These are phyloP conservation scores for Colletotrichum endophyticum DNA, from an alignment of 2,329 filamentous ascomycete genomes.

Conservation along the genomic window DNA sequence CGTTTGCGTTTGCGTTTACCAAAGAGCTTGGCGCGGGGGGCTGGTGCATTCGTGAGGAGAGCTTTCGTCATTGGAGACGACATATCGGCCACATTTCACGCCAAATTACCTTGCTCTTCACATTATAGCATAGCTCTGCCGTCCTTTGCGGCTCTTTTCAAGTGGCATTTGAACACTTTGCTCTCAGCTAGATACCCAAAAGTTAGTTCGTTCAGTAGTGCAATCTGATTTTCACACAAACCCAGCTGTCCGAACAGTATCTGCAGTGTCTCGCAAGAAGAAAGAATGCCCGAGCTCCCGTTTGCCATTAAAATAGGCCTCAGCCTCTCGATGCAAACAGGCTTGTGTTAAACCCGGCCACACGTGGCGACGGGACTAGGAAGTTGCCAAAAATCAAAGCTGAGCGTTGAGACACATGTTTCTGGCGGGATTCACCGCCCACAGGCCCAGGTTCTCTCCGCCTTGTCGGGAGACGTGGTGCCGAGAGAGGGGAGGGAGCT, in stretches of 20 bases:
- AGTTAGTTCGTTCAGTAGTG: not conserved
- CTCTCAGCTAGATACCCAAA: not conserved
- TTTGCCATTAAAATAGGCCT: not conserved
- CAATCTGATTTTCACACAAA: not conserved
- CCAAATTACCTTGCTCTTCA: not conserved
- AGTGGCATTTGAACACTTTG: not conserved
- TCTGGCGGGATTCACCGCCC: not conserved
- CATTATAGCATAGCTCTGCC: not conserved
- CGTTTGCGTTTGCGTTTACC: not conserved
- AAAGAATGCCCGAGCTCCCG: not conserved
- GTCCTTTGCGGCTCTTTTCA: not conserved
- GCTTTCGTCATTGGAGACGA: not conserved
- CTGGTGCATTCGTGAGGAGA: not conserved
- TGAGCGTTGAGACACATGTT: not conserved
- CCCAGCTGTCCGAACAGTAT: not conserved
- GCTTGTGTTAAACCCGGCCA: not conserved
- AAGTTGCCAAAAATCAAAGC: not conserved
- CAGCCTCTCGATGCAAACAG: not conserved
- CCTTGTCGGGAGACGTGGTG: not conserved
- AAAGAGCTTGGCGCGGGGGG: not conserved
- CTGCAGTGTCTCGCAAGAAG: not conserved
- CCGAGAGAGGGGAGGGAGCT: not conserved
- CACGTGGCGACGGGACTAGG: not conserved
- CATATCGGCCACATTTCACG: not conserved
- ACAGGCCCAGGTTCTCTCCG: not conserved